phyloP scores from a whole-genome alignment of 164 flowering plant species.

The Aristolochia californica region DNA sequence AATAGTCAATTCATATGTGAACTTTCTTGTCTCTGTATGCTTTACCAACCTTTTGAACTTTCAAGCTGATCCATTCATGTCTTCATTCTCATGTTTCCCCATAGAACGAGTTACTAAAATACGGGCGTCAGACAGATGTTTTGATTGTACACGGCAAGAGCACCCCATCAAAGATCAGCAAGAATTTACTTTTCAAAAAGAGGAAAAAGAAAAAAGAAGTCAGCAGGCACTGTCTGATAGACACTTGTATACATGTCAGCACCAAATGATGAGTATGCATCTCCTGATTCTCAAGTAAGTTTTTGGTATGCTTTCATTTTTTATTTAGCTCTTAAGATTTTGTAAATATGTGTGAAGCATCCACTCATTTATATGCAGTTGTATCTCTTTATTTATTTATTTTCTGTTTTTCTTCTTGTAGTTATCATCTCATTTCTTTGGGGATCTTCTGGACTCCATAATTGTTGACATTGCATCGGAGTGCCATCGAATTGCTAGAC shows the following conservation, averaged over 20 bases:
- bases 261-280: conserved; percentile 34
- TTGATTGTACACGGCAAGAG: no score
- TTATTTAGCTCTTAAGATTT: not conserved
- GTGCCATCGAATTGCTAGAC: conserved; percentile 79
- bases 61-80: no score
- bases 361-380: not conserved
- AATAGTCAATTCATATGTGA: no score
- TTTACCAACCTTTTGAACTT: no score
- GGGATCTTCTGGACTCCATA: conserved; percentile 69
- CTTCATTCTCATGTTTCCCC: no score
- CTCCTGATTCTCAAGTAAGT: conserved; percentile 38
- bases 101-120: no score
- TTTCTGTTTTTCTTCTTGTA: conserved; percentile 26
- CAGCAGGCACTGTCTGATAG: no score
- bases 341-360: not conserved
- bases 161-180: no score
- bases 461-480: conserved; percentile 95
- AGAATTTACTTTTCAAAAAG: no score
- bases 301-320: not conserved
- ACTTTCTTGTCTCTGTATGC: no score
- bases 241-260: conserved; percentile 26
- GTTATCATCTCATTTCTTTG: conserved; percentile 54
- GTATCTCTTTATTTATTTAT: conserved; percentile 1
- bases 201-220: no score
- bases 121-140: no score